Percentiles rank a stretch among this genome's conserved stretches.
Evolutionary conservation across 495 filamentous ascomycete species (phyloP).

Genomic region (Chaetomium tenue): DNA sequence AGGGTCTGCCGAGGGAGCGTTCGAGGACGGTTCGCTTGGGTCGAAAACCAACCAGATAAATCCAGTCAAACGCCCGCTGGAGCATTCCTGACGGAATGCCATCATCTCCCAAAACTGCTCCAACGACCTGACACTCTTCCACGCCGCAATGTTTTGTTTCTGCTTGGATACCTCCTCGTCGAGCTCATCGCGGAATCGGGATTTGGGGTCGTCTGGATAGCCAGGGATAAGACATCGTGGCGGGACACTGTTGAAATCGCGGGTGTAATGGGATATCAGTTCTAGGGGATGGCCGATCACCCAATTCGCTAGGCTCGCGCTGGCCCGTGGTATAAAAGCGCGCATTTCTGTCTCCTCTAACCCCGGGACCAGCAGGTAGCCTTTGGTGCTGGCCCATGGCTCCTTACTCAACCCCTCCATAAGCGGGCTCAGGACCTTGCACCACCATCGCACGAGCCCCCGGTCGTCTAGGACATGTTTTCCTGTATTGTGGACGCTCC

Average conservation of each 20-base stretch:
- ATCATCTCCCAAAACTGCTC: slow-evolving; percentile 99
- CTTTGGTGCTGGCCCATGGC: slow-evolving; percentile 50
- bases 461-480: slow-evolving; percentile 96
- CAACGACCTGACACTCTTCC: slow-evolving; percentile 77
- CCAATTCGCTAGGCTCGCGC: slow-evolving; percentile 50
- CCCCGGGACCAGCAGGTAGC: slow-evolving; percentile 84
- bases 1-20: not conserved
- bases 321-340: slow-evolving; percentile 53
- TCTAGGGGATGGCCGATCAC: slow-evolving; percentile 54
- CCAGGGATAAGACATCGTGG: slow-evolving; percentile 82
- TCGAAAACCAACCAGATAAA: slow-evolving; percentile 92
- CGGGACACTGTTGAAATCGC: slow-evolving; percentile 60
- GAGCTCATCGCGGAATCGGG: slow-evolving; percentile 82
- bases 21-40: slow-evolving; percentile 27
- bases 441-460: slow-evolving; percentile 93
- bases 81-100: slow-evolving; percentile 94
- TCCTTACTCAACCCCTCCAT: slow-evolving; percentile 44
- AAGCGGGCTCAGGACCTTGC: slow-evolving; percentile 76
- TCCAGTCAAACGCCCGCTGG: slow-evolving; percentile 82
- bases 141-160: slow-evolving; percentile 57
- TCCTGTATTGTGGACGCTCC: slow-evolving; percentile 74
- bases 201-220: slow-evolving; percentile 95
- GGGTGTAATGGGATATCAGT: slow-evolving; percentile 62
- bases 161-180: slow-evolving; percentile 61
- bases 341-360: slow-evolving; percentile 73